Evolutionary conservation across 2,329 filamentous ascomycete genomes (phyloP), one percentile per base, ranked within the genome.

Genomic region (Fusarium sulawesiense): DNA sequence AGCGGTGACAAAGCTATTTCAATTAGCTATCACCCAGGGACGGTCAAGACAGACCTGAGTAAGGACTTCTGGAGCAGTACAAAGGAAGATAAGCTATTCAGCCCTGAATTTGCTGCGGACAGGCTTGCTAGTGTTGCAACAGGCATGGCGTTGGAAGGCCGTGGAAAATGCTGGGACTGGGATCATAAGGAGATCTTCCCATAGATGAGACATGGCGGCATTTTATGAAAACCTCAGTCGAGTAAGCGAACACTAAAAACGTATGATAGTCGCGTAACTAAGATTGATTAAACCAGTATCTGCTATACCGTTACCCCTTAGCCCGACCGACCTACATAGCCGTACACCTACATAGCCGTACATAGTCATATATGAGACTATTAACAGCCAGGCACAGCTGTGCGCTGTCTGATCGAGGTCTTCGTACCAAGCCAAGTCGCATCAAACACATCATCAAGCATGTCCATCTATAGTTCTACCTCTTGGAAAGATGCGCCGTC

Each of bases 21-120:
- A 2, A 81, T 97, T 13, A 87, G 86, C 12, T 85, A 96, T 75
- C 93, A 96, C 79, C 93, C 93, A 2, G 93, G 93, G 4, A 96
- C 93, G 2, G 92, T 96, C 50, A 89, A 86, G 81, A 96, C 93
- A 53, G 89, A 86, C 12, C 80, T 97, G 66, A 93, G 89, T 68
- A 85, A 83, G 74, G 89, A 89, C 45, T 96, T 92, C 76, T 95
- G 92, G 92, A 82, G 76, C 0, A 87, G 84, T 42, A 89, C 91
- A 44, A 83, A 83, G 47, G 83, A 86, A 71, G 83, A 76, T 2
- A 89, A 90, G 78, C 80, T 96, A 71, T 90, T 95, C 71, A 87
- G 84, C 63, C 84, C 88, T 2, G 89, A 90, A 65, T 90, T 86
- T 75, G 89, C 91, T 21, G 92, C 88, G 0, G 87, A 88, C 80